Evolutionary conservation across 345 rosid species (phyloP).

Genomic region (Pugionium cornutum): DNA sequence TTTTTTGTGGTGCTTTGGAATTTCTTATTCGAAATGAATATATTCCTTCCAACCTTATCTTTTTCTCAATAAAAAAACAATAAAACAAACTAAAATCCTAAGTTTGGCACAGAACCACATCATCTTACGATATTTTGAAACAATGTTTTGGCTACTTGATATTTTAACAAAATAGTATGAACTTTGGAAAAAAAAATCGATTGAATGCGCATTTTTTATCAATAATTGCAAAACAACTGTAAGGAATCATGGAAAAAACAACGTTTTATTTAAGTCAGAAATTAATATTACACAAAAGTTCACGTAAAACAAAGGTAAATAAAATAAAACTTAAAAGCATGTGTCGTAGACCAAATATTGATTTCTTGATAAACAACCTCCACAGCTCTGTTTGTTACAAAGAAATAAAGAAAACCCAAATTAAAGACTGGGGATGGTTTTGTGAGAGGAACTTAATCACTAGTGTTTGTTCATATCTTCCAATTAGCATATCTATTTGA

Average conservation of each 20-base stretch:
- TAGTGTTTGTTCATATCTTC: constrained; percentile 76
- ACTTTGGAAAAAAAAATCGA: too few relatives aligned
- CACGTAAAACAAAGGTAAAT: too few relatives aligned
- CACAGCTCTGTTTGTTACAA: not conserved
- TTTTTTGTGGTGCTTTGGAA: constrained; percentile 53
- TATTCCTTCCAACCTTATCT: constrained; percentile 59
- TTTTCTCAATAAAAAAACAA: constrained; percentile 14
- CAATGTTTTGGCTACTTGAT: not conserved
- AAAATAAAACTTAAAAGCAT: too few relatives aligned
- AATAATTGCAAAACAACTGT: too few relatives aligned
- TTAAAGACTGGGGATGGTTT: not conserved
- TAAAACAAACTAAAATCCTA: constrained; percentile 10
- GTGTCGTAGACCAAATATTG: too few relatives aligned
- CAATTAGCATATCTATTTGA: constrained; percentile 68
- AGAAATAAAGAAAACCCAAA: not conserved
- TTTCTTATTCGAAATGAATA: constrained; percentile 72
- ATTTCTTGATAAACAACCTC: too few relatives aligned
- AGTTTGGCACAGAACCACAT: constrained; percentile 28
- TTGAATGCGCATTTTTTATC: too few relatives aligned
- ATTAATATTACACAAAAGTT: too few relatives aligned
- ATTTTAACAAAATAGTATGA: not conserved
- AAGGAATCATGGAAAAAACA: too few relatives aligned
- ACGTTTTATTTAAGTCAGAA: too few relatives aligned
- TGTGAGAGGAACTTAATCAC: constrained; percentile 25
- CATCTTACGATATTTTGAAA: not conserved